These are phyloP conservation scores for Arthromyces matolae DNA, from an alignment of 768 basidiomycete genomes.

Conservation along the genomic window DNA sequence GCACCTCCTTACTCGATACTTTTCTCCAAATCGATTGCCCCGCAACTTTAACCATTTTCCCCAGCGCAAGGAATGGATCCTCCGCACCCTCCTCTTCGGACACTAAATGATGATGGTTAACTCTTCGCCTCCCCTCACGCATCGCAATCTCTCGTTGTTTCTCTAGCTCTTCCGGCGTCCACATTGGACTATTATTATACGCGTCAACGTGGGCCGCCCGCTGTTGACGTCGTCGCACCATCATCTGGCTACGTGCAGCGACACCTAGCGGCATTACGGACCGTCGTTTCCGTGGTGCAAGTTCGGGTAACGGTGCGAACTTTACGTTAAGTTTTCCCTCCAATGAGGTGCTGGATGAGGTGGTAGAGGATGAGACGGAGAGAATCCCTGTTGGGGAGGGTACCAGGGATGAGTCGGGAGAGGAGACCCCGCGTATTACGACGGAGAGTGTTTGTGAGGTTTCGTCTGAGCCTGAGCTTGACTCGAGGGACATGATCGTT, in stretches of 20 bases:
- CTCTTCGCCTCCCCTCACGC: constrained; percentile 17
- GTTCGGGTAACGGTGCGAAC: constrained; percentile 58
- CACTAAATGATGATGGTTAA: constrained; percentile 12
- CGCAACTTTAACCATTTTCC: constrained; percentile 49
- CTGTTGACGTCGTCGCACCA: constrained; percentile 27
- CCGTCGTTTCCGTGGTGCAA: constrained; percentile 46
- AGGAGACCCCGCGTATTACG: constrained; percentile 10
- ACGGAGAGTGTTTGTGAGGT: constrained; percentile 6
- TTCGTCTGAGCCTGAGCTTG: constrained; percentile 11
- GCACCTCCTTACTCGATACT: constrained; percentile 37
- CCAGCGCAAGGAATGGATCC: constrained; percentile 47
- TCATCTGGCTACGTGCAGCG: constrained; percentile 43
- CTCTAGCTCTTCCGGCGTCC: constrained; percentile 38
- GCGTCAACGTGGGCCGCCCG: constrained; percentile 4
- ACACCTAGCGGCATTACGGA: constrained; percentile 52
- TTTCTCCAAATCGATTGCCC: constrained; percentile 50
- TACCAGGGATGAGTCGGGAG: constrained; percentile 11
- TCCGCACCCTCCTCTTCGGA: constrained; percentile 30
- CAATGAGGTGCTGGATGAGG: constrained; percentile 31
- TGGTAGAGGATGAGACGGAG: constrained; percentile 41
- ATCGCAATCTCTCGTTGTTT: constrained; percentile 25
- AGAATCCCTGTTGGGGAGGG: constrained; percentile 36
- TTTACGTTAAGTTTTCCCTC: constrained; percentile 36
- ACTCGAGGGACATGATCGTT: constrained; percentile 12
- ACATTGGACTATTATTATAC: constrained; percentile 23